Evolutionary conservation across 2,329 filamentous ascomycete species (phyloP), one percentile per base, ranked within the genome.

Genomic region (Penicillium italicum): DNA sequence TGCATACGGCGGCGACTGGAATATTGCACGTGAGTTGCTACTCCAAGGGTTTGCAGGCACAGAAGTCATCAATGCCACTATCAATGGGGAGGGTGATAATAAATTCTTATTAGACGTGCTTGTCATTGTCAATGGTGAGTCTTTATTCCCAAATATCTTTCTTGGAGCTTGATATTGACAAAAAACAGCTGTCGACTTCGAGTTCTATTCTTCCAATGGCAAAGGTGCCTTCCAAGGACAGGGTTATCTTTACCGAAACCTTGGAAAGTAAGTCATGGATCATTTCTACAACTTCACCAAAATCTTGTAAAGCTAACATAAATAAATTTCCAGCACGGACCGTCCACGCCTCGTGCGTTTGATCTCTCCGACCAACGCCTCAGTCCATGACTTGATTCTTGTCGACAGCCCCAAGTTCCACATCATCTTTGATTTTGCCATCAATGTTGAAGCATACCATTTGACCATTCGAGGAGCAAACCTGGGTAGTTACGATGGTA

Each of bases 361-460:
- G 12, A 58, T 71, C 26, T 64, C 61, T 4, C 62, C 63, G 5
- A 63, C 58, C 3, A 64, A 68, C 31, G 57, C 62, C n/a, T 58
- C 68, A 1, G 59, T 69, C 5, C 70, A 72, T 48, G 67, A 72
- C 41, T 57, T 71, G 41, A 70, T 72, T 40, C 59, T 72, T 3
- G 65, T 72, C 7, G 67, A 72, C 40, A 66, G 63, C 24, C 71
- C 70, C 1, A 74, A 72, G 24, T 75, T 74, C 50, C 72, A 75
- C 51, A 65, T 74, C 7, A 64, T 74, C 0, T 64, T 75, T 28
- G 69, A 75, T 49, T 66, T 68, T 38, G 71, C 62, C 2, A 60
- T 66, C 9, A 75, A 75, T 42, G 59, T 74, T 11, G 73, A 75
- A 51, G 70, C 61, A 1, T 75, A 75, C 54, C 71, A 75, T 53